These are phyloP conservation scores for Amanita inopinata DNA, from an alignment of 768 basidiomycete species.

Conservation along the genomic window DNA sequence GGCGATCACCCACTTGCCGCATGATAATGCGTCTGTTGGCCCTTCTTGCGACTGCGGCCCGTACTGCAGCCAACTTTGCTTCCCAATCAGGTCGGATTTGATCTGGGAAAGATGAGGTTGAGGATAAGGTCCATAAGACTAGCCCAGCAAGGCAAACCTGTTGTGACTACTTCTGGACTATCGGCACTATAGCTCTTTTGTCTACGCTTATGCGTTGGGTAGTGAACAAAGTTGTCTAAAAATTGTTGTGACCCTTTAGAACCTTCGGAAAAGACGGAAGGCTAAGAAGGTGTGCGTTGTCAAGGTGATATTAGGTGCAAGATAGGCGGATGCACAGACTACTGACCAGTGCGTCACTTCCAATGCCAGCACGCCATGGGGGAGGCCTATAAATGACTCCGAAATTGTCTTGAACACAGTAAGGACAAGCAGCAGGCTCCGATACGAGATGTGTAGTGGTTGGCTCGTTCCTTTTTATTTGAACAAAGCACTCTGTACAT, in stretches of 20 bases:
- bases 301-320: slow-evolving; percentile 7
- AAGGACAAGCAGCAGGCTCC: slow-evolving; percentile 95
- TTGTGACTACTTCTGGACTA: slow-evolving; percentile 85
- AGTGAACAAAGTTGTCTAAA: slow-evolving; percentile 22
- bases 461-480: slow-evolving; percentile 95
- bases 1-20: slow-evolving; percentile 95
- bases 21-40: slow-evolving; percentile 96
- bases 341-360: slow-evolving; percentile 60
- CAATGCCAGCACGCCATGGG: slow-evolving; percentile 71
- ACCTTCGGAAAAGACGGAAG: slow-evolving; percentile 38
- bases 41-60: slow-evolving; percentile 90
- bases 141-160: slow-evolving; percentile 40
- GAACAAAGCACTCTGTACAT: slow-evolving; percentile 98
- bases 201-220: slow-evolving; percentile 55
- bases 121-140: not conserved
- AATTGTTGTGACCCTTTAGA: slow-evolving; percentile 36
- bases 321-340: slow-evolving; percentile 12
- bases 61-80: slow-evolving; percentile 85
- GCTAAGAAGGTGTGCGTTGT: slow-evolving; percentile 16
- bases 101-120: slow-evolving; percentile 37
- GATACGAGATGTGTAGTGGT: slow-evolving; percentile 92
- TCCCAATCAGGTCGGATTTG: slow-evolving; percentile 99
- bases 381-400: slow-evolving; percentile 84
- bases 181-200: slow-evolving; percentile 85
- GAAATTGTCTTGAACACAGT: slow-evolving; percentile 96